A percentile compares a stretch with the other conserved stretches of the same genome.
Evolutionary conservation across 306 rosid species (phyloP).

Genomic region (Quercus wislizeni): DNA sequence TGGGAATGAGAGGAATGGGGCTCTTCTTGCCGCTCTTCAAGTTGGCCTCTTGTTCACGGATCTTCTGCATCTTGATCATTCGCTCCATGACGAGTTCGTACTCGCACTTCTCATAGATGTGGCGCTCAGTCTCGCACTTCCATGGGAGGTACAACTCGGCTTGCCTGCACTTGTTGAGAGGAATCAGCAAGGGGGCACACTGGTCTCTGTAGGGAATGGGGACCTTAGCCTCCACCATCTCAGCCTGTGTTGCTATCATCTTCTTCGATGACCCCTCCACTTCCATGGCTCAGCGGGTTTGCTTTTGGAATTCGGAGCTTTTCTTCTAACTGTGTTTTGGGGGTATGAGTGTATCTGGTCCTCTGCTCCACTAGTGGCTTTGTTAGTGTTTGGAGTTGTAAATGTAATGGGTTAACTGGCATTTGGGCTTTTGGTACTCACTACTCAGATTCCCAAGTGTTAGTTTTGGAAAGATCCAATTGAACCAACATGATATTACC

Average conservation of each 20-base stretch:
- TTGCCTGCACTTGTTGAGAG: constrained; percentile 93
- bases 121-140: constrained; percentile 88
- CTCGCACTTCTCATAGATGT: constrained; percentile 83
- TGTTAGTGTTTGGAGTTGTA: no score
- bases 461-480: no score
- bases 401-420: no score
- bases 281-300: constrained; percentile 34
- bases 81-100: constrained; percentile 96
- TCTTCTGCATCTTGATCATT: constrained; percentile 95
- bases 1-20: constrained; percentile 65
- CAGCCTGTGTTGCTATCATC: constrained; percentile 95
- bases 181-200: constrained; percentile 88
- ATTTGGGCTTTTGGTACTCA: no score
- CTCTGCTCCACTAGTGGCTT: no score
- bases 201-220: constrained; percentile 84
- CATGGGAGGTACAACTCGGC: constrained; percentile 83
- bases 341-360: no score
- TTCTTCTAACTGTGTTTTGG: no score
- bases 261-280: constrained; percentile 81
- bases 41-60: constrained; percentile 53
- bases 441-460: no score
- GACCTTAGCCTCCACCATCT: constrained; percentile 86
- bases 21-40: constrained; percentile 33
- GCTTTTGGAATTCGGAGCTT: background rate
- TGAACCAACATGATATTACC: no score